phyloP scores from a whole-genome alignment of 768 basidiomycete species.

The Chiua virens region DNA sequence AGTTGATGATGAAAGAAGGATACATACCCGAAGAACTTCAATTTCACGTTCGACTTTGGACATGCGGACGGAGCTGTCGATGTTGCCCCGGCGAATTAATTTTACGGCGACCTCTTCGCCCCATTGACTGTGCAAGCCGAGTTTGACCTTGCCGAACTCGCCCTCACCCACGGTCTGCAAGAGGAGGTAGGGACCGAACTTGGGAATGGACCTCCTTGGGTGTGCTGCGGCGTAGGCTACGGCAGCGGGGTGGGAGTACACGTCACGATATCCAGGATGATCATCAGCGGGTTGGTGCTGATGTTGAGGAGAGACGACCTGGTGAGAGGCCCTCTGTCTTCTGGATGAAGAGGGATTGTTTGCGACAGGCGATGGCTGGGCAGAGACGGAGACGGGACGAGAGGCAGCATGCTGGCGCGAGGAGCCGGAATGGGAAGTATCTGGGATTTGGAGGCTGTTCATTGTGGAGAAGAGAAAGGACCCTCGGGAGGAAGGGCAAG shows the following conservation, averaged over 20 bases:
- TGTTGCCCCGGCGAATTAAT: constrained; percentile 88
- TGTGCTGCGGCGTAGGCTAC: constrained; percentile 81
- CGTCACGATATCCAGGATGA: constrained; percentile 59
- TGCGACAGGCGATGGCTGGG: constrained; percentile 49
- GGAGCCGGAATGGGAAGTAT: constrained; percentile 35
- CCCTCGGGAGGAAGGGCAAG: no score
- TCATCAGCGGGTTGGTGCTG: constrained; percentile 41
- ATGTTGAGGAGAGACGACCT: constrained; percentile 56
- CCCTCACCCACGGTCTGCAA: constrained; percentile 97
- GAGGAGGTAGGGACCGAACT: constrained; percentile 94
- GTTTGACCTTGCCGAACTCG: constrained; percentile 98
- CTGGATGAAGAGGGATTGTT: constrained; percentile 43
- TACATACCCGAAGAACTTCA: constrained; percentile 85
- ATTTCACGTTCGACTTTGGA: constrained; percentile 98
- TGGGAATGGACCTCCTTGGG: constrained; percentile 82
- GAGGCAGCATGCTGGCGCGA: constrained; percentile 42
- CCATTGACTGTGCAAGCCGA: constrained; percentile 92
- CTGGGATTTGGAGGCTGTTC: constrained; percentile 46
- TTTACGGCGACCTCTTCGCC: constrained; percentile 99
- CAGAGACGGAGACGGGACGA: constrained; percentile 61
- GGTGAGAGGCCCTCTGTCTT: constrained; percentile 73
- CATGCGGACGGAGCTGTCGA: constrained; percentile 83
- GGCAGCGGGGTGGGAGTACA: constrained; percentile 83
- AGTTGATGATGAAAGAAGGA: constrained; percentile 2
- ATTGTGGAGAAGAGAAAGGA: constrained; percentile 11